Evolutionary conservation across 768 basidiomycete species (phyloP).

Genomic region (Arthromyces matolae): DNA sequence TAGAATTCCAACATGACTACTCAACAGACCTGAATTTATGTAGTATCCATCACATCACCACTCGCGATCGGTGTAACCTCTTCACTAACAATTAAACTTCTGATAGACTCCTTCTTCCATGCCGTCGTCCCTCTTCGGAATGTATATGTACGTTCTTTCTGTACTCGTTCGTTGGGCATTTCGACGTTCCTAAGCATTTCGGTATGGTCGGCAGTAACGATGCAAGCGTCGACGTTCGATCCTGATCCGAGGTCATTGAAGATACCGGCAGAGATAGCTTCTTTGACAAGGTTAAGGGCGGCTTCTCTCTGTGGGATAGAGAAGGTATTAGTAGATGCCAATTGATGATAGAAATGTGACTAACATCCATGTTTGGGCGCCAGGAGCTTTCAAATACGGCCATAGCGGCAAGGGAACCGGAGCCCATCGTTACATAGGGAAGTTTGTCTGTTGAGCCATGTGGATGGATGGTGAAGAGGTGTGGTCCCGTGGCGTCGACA

Average conservation of each 20-base stretch:
- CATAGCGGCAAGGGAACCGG: conserved; percentile 95
- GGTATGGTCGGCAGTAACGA: conserved; percentile 82
- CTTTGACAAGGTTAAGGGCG: conserved; percentile 78
- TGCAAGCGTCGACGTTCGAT: conserved; percentile 96
- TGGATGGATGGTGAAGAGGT: conserved; percentile 93
- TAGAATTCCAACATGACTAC: background rate
- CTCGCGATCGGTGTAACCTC: conserved; percentile 48
- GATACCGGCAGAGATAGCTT: conserved; percentile 91
- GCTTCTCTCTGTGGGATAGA: conserved; percentile 56
- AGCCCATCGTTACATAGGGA: conserved; percentile 99
- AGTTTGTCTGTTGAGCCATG: conserved; percentile 99
- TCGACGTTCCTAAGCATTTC: conserved; percentile 94
- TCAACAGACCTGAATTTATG: conserved; percentile 36
- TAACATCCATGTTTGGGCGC: conserved; percentile 76
- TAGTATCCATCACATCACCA: conserved; percentile 80
- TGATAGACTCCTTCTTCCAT: conserved; percentile 78
- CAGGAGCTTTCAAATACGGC: conserved; percentile 91
- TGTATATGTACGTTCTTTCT: conserved; percentile 67
- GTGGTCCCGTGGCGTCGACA: conserved; percentile 90
- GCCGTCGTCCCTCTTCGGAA: conserved; percentile 89
- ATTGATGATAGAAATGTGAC: conserved; percentile 19
- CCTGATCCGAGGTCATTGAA: conserved; percentile 99
- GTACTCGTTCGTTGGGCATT: conserved; percentile 82
- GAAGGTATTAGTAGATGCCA: background rate
- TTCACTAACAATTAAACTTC: conserved; percentile 70